Conservation (phyloP, 139 green algal species). For the Asterochloris erici region DNA sequence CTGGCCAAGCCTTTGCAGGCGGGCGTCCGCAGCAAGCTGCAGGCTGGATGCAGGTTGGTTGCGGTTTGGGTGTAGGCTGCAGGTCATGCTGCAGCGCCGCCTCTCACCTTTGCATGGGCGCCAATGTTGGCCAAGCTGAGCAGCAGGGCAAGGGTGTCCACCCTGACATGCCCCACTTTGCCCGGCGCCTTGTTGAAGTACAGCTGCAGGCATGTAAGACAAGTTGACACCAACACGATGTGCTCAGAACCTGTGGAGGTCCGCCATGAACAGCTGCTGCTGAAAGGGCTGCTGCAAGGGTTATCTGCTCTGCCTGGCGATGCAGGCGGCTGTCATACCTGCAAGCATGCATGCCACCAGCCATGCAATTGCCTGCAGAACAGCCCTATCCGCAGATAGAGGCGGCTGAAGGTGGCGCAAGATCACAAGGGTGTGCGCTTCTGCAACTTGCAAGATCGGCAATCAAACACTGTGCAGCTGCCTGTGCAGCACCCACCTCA, state of each 20-base stretch:
- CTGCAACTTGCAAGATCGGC: too few species aligned
- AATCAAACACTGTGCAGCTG: background rate
- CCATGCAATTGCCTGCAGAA: background rate
- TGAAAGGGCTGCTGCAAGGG: too few species aligned
- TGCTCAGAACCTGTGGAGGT: too few species aligned
- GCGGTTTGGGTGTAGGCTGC: too few species aligned
- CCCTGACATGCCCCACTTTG: constrained; percentile 61
- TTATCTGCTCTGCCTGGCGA: too few species aligned
- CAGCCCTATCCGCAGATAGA: background rate
- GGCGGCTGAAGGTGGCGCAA: background rate
- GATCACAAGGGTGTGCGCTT: background rate
- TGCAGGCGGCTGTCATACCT: background rate
- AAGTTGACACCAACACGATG: background rate
- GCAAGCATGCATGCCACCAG: background rate
- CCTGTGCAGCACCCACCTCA: constrained; percentile 31
- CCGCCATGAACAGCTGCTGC: too few species aligned
- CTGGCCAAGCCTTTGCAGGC: constrained; percentile 15
- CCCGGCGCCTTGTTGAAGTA: constrained; percentile 39
- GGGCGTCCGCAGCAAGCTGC: too few species aligned
- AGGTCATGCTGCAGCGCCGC: constrained; percentile 50
- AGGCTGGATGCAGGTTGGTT: too few species aligned
- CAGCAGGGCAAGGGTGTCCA: constrained; percentile 69
- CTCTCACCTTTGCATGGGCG: constrained; percentile 36
- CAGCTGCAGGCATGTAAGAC: constrained; percentile 18
- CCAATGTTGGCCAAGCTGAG: constrained; percentile 75